phyloP scores from a whole-genome alignment of 345 rosid genomes.

The Mercurialis annua region DNA sequence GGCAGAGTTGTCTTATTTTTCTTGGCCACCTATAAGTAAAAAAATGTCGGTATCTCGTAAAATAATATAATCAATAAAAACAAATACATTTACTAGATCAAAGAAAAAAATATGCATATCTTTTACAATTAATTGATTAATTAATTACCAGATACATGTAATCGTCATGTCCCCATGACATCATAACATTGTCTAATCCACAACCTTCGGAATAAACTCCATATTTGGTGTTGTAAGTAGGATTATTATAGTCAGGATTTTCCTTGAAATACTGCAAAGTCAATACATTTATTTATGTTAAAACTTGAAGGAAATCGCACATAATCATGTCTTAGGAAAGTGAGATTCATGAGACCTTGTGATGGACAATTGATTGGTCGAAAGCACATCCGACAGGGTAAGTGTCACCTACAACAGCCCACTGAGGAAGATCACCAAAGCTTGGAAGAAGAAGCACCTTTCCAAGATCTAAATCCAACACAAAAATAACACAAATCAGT shows the following conservation, averaged over 20 bases:
- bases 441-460: slow-evolving; percentile 69
- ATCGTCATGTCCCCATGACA: slow-evolving; percentile 75
- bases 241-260: slow-evolving; percentile 49
- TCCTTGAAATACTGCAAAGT: slow-evolving; percentile 48
- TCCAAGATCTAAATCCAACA: slow-evolving; percentile 55
- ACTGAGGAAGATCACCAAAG: slow-evolving; percentile 86
- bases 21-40: slow-evolving; percentile 48
- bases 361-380: slow-evolving; percentile 68
- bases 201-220: slow-evolving; percentile 57
- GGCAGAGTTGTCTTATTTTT: slow-evolving; percentile 55
- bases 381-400: slow-evolving; percentile 84
- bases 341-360: slow-evolving; percentile 47
- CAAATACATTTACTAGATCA: background rate
- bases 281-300: background rate
- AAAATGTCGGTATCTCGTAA: background rate
- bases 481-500: background rate
- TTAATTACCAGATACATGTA: slow-evolving; percentile 61
- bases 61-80: background rate
- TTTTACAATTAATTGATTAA: background rate
- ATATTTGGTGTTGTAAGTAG: slow-evolving; percentile 45
- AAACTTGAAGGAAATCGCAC: background rate
- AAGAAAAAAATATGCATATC: background rate
- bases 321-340: background rate
- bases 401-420: slow-evolving; percentile 93
- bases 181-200: slow-evolving; percentile 53